Evolutionary conservation across 2,329 filamentous ascomycete species (phyloP), one percentile per base, ranked within the genome.

Genomic region (Alternaria sp.): DNA sequence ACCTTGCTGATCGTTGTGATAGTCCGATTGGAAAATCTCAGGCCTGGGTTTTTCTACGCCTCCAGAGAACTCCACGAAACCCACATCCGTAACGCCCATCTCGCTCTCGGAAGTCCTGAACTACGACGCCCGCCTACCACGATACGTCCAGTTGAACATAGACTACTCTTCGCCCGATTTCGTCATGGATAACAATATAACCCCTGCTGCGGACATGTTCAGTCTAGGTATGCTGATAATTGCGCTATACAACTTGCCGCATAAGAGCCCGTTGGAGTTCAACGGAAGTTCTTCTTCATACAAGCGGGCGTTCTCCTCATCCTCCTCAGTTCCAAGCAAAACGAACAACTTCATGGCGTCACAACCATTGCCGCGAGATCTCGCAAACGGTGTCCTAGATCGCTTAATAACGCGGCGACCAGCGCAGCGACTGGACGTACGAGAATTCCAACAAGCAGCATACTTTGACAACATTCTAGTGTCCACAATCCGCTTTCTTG

Each of bases 381-480:
- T 99, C 14, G 82, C 88, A 9, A 85, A 85, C 18, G 87, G 91
- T 63, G 91, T 98, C 0, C 81, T 99, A 4, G 93, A 95, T 3
- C 86, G 91, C 26, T 86, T 99, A 44, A 94, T 99, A 58, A 95
- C 94, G 0, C 86, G 95, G 64, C 85, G 93, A 56, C 93, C 95
- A 3, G 93, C 93, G 3, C 92, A 96, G 75, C 88, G 95, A 44
- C 87, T 98, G 82, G 93, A 89, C 26, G 93, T 94, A 5, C 88
- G 87, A 54, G 94, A 97, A 70, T 98, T 99, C 69, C 95, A 99
- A 75, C 88, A 97, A 77, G 96, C 93, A 72, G 89, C 92, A 67
- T 99, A 96, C 76, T 99, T 99, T 75, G 93, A 99, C 79, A 99
- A 98, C 72, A 92, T 98, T 46, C 84, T 99, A 5, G 93, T 99